phyloP scores from a whole-genome alignment of 768 basidiomycete species.

The Rhodosporidiobolus odoratus region DNA sequence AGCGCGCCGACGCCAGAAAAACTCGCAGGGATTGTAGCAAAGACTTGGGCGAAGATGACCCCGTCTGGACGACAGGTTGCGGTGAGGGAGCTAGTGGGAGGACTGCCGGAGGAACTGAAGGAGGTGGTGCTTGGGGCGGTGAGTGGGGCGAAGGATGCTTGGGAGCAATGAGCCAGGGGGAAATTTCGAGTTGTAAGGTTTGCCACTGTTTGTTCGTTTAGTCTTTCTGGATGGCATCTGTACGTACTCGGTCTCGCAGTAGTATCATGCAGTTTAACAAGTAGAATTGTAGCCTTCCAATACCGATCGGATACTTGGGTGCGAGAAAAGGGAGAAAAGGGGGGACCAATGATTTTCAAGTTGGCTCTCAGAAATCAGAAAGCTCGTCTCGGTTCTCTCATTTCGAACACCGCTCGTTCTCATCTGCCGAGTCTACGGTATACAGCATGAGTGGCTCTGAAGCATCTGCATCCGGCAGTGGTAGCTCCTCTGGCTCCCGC shows the following conservation, averaged over 20 bases:
- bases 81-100: conserved; percentile 7
- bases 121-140: conserved; percentile 8
- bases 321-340: neutral
- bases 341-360: neutral
- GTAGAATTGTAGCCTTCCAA: neutral
- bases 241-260: no score
- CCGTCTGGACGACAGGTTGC: neutral
- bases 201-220: no score
- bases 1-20: conserved; percentile 1
- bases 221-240: no score
- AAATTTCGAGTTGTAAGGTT: no score
- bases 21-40: conserved; percentile 7
- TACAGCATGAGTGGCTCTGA: conserved; percentile 19
- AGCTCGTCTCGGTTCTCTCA: neutral
- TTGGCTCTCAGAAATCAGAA: neutral
- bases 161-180: conserved; percentile 1
- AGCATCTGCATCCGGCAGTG: neutral
- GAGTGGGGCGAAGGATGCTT: neutral
- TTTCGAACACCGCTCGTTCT: neutral
- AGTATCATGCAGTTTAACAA: no score
- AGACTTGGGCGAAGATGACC: conserved; percentile 27
- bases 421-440: no score
- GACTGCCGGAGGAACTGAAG: conserved; percentile 12
- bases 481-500: neutral
- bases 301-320: neutral